Evolutionary conservation across 106 monocot species (phyloP), one percentile per base, ranked within the genome.

Genomic region (Triglochin maritima): DNA sequence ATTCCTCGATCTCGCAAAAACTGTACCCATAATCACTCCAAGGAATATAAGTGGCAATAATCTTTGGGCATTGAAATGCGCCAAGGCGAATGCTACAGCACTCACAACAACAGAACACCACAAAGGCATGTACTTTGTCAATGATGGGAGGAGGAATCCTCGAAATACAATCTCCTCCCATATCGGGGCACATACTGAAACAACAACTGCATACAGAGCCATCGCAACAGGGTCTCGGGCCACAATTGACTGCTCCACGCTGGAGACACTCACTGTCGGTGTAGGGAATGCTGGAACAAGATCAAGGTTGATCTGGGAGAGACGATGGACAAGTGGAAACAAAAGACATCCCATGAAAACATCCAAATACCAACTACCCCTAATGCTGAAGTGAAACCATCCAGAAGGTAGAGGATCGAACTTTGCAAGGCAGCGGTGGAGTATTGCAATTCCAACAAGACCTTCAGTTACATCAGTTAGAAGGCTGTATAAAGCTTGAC

Each of bases 131-230:
- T 88, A 85, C 62, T 79, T 67, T 8, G 88, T 88, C 10, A 88
- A 60, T 8, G 88, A 88, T 13, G 88, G 88, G 13, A 88, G 82
- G 47, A 88, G 78, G 57, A 88, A 88, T 8, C 88, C 88, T 50
- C 88, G 56, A 74, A 88, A 88, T 14, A 88, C 66, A 16, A 88
- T 84, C 62, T 88, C 88, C 65, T 88, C 88, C 88, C 88, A 88
- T 4, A 85, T 53, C 0, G 88, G 84, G 3, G 88, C 88, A 66
- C 88, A 88, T 2, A 88, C 77, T 4, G 82, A 72, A 45, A 88
- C 88, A 16, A 88, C 88, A 43, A 85, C 67, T 1, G 84, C 85
- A 66, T 88, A 88, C 13, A 84, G 59, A 53, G 77, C 88, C 84
- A 88, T 84, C 4, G 88, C 88, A 9, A 85, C 75, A 11, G 88